Base-by-base conservation (phyloP, 331 rosid species). In the Malus hybrid region DNA sequence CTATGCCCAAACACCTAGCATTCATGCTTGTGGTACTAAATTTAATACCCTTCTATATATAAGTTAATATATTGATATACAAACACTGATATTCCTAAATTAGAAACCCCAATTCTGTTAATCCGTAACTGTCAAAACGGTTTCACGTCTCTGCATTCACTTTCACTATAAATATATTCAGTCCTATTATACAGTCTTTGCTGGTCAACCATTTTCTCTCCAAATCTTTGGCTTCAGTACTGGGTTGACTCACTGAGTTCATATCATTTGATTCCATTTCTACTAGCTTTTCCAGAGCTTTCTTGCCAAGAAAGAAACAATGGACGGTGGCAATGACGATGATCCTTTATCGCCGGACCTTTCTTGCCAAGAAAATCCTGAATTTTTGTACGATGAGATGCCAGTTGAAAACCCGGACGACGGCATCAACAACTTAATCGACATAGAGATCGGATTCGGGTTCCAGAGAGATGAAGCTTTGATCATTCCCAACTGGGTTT, bases 391-490 rank as follows among this genome's bases (percentile, higher is more conserved):
- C 50, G 50, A 11, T 1, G 50, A 44, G 50, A 2, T 44, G 50
- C 15, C 50, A 26, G 89, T 83, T 11, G 50, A 44, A 70, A 77
- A 67, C 50, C 15, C 70, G 10, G 33, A 75, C n/a, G 22, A 85
- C 62, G 55, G 73, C 34, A 75, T 90, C 26, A 79, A 60, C 1
- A 29, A 81, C 18, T 63, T 90, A 82, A 60, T 87, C 81, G 84
- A 85, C 68, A 84, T 71, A 80, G 99, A 91, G 79, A 80, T 68
- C 55, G 29, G 24, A 26, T 44, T 81, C 68, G 88, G 88, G 71
- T 86, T 88, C 84, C 73, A 68, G 64, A 83, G 75, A 18, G 85
- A 78, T 28, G 85, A 82, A 63, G 71, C 77, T 44, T 44, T 44
- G 50, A 12, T 44, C 50, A 44, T 81, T 66, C 84, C 70, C 36